Conservation (phyloP, 83 land plant genomes). For the Picea abies region DNA sequence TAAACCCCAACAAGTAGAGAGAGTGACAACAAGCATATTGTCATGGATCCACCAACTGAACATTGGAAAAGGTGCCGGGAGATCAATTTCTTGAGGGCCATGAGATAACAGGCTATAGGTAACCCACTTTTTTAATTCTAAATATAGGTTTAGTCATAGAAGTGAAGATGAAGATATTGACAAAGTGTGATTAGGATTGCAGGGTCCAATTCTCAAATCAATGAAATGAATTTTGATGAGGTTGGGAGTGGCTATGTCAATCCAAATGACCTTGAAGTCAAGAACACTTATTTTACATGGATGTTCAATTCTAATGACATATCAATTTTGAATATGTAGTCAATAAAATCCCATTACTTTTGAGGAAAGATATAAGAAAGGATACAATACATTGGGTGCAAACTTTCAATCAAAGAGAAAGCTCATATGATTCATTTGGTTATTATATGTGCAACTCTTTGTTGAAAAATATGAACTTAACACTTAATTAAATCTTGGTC, state of each 20-base stretch:
- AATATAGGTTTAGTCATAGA: background rate
- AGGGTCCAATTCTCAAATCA: background rate
- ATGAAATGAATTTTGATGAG: background rate
- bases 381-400: constrained; percentile 47
- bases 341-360: background rate
- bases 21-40: no score
- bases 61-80: no score
- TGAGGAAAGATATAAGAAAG: constrained; percentile 37
- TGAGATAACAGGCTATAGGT: background rate
- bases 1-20: no score
- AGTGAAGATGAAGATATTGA: background rate
- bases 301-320: background rate
- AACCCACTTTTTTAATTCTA: background rate
- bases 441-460: constrained; percentile 40
- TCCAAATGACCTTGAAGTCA: background rate
- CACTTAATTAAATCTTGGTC: no score
- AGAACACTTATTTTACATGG: background rate
- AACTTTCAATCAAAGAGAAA: constrained; percentile 82
- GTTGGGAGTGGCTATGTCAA: background rate
- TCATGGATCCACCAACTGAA: no score
- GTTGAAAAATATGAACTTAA: background rate
- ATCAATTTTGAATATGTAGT: background rate
- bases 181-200: background rate
- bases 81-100: background rate
- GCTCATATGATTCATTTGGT: constrained; percentile 29